Conservation (phyloP, 2,329 filamentous ascomycete genomes). For the Penicillium freii region DNA sequence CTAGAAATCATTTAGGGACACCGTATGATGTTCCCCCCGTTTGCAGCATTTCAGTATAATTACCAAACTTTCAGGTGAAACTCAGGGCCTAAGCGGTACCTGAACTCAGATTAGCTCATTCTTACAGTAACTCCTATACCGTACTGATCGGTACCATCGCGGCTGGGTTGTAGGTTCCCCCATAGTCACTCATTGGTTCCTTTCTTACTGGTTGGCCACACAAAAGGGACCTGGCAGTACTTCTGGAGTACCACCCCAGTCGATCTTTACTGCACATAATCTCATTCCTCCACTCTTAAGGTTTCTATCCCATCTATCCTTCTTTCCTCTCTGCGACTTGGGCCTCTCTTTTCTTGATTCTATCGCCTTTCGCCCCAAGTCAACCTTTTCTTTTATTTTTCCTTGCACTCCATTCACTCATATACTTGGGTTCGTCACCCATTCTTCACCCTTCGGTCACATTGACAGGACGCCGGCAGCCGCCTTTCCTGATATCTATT, state of each 20-base stretch:
- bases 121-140: conserved; percentile 11
- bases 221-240: conserved; percentile 15
- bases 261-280: conserved; percentile 17
- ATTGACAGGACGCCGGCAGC: conserved; percentile 6
- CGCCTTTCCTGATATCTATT: conserved; percentile 14
- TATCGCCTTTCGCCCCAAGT: not conserved
- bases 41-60: conserved; percentile 12
- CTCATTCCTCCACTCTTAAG: conserved; percentile 15
- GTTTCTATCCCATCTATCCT: conserved; percentile 18
- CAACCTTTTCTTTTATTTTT: not conserved
- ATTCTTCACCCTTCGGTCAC: not conserved
- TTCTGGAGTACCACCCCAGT: conserved; percentile 17
- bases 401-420: not conserved
- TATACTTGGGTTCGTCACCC: not conserved
- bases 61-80: conserved; percentile 9
- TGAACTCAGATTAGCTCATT: conserved; percentile 11
- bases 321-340: conserved; percentile 10
- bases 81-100: conserved; percentile 4
- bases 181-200: conserved; percentile 17
- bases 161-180: not conserved
- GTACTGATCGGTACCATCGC: conserved; percentile 12
- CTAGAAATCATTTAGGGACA: not conserved
- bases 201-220: conserved; percentile 7
- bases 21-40: conserved; percentile 6
- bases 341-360: conserved; percentile 2